Conservation (phyloP, 108 stramenopile genomes). For the Conticribra guillardii region DNA sequence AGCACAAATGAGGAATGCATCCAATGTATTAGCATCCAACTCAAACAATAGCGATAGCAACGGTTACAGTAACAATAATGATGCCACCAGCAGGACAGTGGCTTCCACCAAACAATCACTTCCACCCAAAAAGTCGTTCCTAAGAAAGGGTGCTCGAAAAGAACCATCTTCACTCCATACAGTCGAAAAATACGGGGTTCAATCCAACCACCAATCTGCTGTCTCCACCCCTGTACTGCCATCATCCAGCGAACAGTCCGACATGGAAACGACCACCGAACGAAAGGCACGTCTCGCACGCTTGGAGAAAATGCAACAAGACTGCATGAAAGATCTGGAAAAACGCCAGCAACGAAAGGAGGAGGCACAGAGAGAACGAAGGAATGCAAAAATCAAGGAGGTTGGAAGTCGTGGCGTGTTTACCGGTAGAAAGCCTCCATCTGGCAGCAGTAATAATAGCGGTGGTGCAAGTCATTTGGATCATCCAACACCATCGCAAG, state of each 20-base stretch:
- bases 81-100: no score
- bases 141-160: slow-evolving; percentile 45
- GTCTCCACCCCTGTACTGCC: not conserved
- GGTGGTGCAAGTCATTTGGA: no score
- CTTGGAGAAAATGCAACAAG: slow-evolving; percentile 51
- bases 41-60: not conserved
- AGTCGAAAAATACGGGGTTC: not conserved
- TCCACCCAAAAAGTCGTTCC: slow-evolving; percentile 24
- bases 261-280: slow-evolving; percentile 2
- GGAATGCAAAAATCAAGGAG: slow-evolving; percentile 7
- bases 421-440: not conserved
- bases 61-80: not conserved
- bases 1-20: slow-evolving; percentile 18
- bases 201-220: not conserved
- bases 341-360: slow-evolving; percentile 31
- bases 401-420: not conserved
- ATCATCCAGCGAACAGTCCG: slow-evolving; percentile 4
- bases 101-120: no score
- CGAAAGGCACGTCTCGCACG: slow-evolving; percentile 36
- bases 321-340: slow-evolving; percentile 34
- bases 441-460: not conserved
- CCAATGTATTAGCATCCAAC: not conserved
- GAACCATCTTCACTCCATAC: slow-evolving; percentile 51
- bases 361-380: slow-evolving; percentile 39
- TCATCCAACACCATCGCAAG: no score